Base-by-base conservation (phyloP, 768 basidiomycete species). In the Tylopilus subfusipes region DNA sequence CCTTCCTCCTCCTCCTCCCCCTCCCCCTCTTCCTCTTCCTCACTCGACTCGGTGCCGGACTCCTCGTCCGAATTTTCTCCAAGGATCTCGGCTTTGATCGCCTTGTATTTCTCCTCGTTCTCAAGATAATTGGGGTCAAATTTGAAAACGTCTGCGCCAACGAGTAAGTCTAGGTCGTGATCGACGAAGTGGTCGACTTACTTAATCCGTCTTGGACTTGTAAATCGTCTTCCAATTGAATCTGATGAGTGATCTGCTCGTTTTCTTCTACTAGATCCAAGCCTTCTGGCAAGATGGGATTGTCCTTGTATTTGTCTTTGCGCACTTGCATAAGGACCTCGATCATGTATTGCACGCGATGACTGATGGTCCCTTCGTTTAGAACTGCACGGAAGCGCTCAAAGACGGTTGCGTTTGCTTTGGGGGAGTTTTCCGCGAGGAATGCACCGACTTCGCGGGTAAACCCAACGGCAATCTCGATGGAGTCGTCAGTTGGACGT, bases 301-400 rank as follows among this genome's bases (percentile, higher is more conserved):
- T 98, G 67, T 98, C 97, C 79, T 98, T 98, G 79, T 92, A 98
- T 73, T 93, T 95, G 78, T 99, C 97, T 76, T 97, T 98, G 62
- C 97, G 81, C 9, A 97, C 92, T 73, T 98, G 97, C 92, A 99
- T 98, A 44, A 98, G 79, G 4, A 98, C 97, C 74, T 98, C 97
- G 62, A 99, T 93, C 97, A 98, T 98, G 73, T 98, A 99, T 68
- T 98, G 97, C 27, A 96, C 92, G 62, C 97, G 85, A 63, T 98
- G 94, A 65, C 91, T 94, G 71, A 99, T 96, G 42, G 81, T 76
- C 24, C 93, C 93, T 70, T 98, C 97, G 71, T 98, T 97, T 31
- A 99, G 76, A 10, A 98, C 93, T 1, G 93, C 92, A 43, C 97
- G 88, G 83, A 98, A 98, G 22, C 95, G 90, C 70, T 98, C 97